Percentiles rank a stretch among this genome's conserved stretches.
phyloP scores from a whole-genome alignment of 129 eudicot species.

The Arctium lappa region DNA sequence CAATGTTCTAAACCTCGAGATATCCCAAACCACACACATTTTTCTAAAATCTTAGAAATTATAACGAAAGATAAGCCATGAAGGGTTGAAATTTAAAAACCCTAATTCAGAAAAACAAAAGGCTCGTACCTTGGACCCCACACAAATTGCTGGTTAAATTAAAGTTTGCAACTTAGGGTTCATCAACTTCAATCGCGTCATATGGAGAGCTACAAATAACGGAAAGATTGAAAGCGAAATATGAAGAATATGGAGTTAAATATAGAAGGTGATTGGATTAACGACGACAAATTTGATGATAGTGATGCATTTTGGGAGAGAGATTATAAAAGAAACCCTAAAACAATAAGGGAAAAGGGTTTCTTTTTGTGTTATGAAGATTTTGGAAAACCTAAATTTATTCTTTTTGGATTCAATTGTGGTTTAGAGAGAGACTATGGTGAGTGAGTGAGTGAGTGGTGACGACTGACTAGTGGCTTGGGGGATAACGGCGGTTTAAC shows the following conservation, averaged over 20 bases:
- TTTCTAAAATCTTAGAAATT: conserved; percentile 12
- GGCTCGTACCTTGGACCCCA: conserved; percentile 36
- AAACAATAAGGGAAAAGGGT: conserved; percentile 22
- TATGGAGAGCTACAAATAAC: conserved; percentile 5
- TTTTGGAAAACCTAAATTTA: conserved; percentile 18
- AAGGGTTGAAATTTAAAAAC: background rate
- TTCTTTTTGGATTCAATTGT: conserved; percentile 17
- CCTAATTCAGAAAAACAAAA: background rate
- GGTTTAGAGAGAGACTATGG: conserved; percentile 19
- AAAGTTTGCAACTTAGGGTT: background rate
- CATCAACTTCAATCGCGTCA: conserved; percentile 17
- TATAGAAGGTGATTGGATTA: conserved; percentile 9
- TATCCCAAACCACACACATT: conserved; percentile 25
- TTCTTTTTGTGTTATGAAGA: conserved; percentile 23
- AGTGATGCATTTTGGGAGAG: conserved; percentile 12
- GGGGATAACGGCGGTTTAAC: conserved; percentile 28
- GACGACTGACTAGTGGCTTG: background rate
- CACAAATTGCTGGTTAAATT: background rate
- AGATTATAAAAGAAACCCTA: conserved; percentile 30
- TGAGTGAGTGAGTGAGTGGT: background rate
- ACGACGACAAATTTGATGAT: conserved; percentile 1
- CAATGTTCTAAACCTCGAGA: conserved; percentile 17
- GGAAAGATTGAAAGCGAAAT: conserved; percentile 3
- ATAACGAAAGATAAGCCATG: conserved; percentile 10
- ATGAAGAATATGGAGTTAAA: background rate